phyloP scores from a whole-genome alignment of 495 filamentous ascomycete genomes.

The Lasiosphaeriaceae sp. region DNA sequence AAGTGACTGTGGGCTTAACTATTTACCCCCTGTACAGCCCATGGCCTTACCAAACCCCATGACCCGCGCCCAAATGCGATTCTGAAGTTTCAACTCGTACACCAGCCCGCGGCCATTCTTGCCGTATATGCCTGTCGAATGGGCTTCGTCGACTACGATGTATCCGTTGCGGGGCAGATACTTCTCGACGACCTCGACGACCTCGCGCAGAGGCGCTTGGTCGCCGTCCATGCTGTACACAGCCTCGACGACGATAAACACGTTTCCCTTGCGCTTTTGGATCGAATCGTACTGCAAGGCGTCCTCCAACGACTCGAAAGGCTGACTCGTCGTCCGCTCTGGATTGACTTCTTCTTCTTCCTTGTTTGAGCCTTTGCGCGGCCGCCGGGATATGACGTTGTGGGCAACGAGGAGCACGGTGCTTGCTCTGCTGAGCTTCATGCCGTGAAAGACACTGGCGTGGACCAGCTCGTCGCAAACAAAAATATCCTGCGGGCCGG shows the following conservation, averaged over 20 bases:
- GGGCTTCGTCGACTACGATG: constrained; percentile 77
- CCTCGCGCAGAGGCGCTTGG: constrained; percentile 56
- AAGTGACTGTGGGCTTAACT: too few relatives aligned
- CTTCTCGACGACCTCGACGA: constrained; percentile 54
- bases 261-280: constrained; percentile 37
- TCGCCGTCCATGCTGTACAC: constrained; percentile 90
- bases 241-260: constrained; percentile 68
- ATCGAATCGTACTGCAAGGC: constrained; percentile 10
- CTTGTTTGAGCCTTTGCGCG: not conserved
- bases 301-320: too few relatives aligned
- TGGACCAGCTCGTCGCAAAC: constrained; percentile 74
- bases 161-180: constrained; percentile 60
- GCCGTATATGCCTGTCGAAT: constrained; percentile 67
- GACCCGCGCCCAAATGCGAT: constrained; percentile 62
- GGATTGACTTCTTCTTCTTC: too few relatives aligned
- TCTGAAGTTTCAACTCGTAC: constrained; percentile 60
- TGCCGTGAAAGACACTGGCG: constrained; percentile 74
- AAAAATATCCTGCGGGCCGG: constrained; percentile 67
- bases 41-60: constrained; percentile 78
- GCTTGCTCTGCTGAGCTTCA: constrained; percentile 59
- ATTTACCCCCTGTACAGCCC: constrained; percentile 58
- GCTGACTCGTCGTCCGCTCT: too few relatives aligned
- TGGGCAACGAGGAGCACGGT: constrained; percentile 54
- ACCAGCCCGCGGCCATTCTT: constrained; percentile 65
- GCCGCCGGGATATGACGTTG: constrained; percentile 42